Evolutionary conservation across 768 basidiomycete genomes (phyloP).

Genomic region (Candolleomyces eurysporus): DNA sequence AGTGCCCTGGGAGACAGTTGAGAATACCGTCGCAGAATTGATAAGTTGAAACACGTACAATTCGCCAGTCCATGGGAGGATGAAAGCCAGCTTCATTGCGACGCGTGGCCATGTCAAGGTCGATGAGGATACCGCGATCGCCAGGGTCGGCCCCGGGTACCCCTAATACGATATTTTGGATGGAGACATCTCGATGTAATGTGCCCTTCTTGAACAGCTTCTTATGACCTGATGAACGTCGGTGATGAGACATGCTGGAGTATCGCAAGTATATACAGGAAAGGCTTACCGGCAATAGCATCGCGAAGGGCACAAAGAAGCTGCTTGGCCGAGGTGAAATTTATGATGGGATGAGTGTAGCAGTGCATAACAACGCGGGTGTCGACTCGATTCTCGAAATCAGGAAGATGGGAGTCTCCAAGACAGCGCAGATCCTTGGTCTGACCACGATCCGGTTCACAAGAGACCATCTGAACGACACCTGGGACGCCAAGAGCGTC

Average conservation of each 20-base stretch:
- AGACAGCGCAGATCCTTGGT: neutral
- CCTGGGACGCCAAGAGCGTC: neutral
- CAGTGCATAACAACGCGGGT: slow-evolving; percentile 1
- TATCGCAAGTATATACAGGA: neutral
- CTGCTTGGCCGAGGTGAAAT: slow-evolving; percentile 1
- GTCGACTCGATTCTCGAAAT: neutral
- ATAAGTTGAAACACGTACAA: neutral
- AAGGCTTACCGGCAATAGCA: slow-evolving; percentile 10
- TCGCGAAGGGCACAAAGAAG: slow-evolving; percentile 10
- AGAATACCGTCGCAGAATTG: too few species aligned
- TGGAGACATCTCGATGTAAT: slow-evolving; percentile 3
- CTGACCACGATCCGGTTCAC: neutral
- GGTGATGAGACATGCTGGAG: neutral
- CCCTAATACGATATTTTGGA: neutral
- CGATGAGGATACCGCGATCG: slow-evolving; percentile 2
- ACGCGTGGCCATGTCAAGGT: slow-evolving; percentile 5
- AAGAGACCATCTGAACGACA: neutral
- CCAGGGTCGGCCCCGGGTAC: neutral
- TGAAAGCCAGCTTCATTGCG: neutral
- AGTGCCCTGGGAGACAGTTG: neutral
- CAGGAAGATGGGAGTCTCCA: too few species aligned
- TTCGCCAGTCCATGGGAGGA: neutral
- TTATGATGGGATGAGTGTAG: slow-evolving; percentile 5
- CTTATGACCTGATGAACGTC: neutral
- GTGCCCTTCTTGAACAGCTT: neutral